Base-by-base conservation (phyloP, 2,329 filamentous ascomycete species). In the Ophiocordyceps camponoti-rufipedis region DNA sequence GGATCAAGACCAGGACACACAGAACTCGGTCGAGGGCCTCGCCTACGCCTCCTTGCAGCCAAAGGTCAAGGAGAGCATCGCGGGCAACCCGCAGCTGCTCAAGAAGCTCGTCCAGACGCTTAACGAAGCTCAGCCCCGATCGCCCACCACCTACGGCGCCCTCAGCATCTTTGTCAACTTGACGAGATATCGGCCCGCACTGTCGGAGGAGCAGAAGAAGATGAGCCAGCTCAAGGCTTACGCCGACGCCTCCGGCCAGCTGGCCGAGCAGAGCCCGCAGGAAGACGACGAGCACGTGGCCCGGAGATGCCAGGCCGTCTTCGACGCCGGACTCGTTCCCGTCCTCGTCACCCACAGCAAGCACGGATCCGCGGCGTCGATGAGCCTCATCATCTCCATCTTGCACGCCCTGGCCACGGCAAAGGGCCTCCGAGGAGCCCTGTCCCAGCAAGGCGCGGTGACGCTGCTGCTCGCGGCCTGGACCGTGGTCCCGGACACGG, bases 171-270 rank as follows among this genome's bases (percentile, higher is more conserved):
- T 96, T 51, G 70, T 78, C 46, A 95, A 96, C 56, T 67, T 98
- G 44, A 94, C 86, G 13, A 71, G 75, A 29, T 96, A 94, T 58
- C 72, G 76, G 39, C 87, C 87, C 7, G 68, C 69, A 8, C 69
- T 88, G 39, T 81, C 85, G 0, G 89, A 95, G 50, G 91, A 98
- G 61, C 82, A 95, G 55, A 91, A 89, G 65, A 86, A 85, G 56
- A 85, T 98, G 66, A 75, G 75, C 6, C 85, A 98, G 59, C 73
- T 98, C 41, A 95, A 94, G 66, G 85, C 87, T 2, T 98, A 96
- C 55, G 91, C 91, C 13, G 85, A 94, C 57, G 83, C 86, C 1
- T 79, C 80, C 5, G 87, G 85, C 55, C 74, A 75, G 49, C 58
- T 73, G n/a, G 59, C 69, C 0, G 65, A 71, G 3, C 67, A 73